These are phyloP conservation scores for Angophora floribunda DNA, from an alignment of 345 rosid genomes.

Conservation along the genomic window DNA sequence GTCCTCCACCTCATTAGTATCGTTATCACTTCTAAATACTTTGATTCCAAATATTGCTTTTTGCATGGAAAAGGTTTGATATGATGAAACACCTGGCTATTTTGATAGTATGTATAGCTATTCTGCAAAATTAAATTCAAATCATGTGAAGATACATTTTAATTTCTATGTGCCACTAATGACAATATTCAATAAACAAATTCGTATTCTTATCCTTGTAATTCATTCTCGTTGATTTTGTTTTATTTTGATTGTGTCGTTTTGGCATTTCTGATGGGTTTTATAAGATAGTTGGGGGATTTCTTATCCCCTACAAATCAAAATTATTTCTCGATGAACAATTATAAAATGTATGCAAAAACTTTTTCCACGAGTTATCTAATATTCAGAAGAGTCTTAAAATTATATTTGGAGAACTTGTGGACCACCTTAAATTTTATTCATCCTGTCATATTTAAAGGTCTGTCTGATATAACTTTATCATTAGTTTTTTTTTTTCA, in stretches of 20 bases:
- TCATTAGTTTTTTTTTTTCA: neutral
- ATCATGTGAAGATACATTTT: neutral
- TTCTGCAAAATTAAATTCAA: neutral
- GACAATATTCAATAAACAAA: neutral
- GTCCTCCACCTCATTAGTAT: neutral
- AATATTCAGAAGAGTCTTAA: neutral
- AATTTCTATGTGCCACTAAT: neutral
- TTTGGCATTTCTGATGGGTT: neutral
- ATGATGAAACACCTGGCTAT: neutral
- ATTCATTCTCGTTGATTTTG: neutral
- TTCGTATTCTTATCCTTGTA: neutral
- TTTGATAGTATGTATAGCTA: neutral
- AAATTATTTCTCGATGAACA: neutral
- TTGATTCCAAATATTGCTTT: neutral
- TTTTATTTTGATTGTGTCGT: neutral
- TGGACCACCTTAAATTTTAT: neutral
- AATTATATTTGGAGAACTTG: neutral
- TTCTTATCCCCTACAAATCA: neutral
- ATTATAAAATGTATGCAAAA: neutral
- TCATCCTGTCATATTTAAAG: neutral
- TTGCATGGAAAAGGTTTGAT: neutral
- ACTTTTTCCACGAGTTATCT: neutral
- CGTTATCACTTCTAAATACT: no score
- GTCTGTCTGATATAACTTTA: neutral
- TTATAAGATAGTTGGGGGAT: neutral